Base-by-base conservation (phyloP, 495 filamentous ascomycete genomes). In the Penicillium chermesinum region DNA sequence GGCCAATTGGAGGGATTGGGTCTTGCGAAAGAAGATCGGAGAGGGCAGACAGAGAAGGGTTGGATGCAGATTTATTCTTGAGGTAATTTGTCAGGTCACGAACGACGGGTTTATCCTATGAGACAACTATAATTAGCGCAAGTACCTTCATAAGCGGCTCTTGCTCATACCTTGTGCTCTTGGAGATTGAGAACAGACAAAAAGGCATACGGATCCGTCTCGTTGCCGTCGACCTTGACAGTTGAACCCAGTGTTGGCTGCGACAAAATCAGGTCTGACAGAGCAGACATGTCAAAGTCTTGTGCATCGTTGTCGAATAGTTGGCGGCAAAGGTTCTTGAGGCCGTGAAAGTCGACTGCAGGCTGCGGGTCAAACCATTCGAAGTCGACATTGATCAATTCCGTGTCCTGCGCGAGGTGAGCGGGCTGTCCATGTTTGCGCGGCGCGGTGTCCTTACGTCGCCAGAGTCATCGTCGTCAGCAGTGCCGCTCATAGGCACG, bases 361-460 rank as follows among this genome's bases (percentile, higher is more conserved):
- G 87, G 75, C 57, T 95, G 86, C 49, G 91, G 91, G 72, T 96
- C 93, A 72, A 97, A 97, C 82, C 87, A 95, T 70, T 97, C 94
- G 66, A 99, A 99, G 39, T 96, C 91, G 18, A 96, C 89, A 65
- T 96, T 87, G 50, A 99, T 81, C 65, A 93, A 86, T 66, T 94
- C 84, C 54, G 86, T 81, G 41, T 95, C 87, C 88, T 94, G 41
- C 9, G 33, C 4, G 5, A 41, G 37, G 44, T 53, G 40, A 45
- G 35, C n/a, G 21, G 40, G 20, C 8, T 33, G 49, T 41, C 32
- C 10, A 6, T 7, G 10, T 22, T 36, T 20, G 14, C 7, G 33
- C 38, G 45, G 22, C 41, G 36, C 9, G n/a, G 22, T 25, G 10
- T 10, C 8, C 62, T 50, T 56, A 73, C 73, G 46, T 75, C 72